These are phyloP conservation scores for Candida sithepensis DNA, from an alignment of 805 yeast species.

Conservation along the genomic window DNA sequence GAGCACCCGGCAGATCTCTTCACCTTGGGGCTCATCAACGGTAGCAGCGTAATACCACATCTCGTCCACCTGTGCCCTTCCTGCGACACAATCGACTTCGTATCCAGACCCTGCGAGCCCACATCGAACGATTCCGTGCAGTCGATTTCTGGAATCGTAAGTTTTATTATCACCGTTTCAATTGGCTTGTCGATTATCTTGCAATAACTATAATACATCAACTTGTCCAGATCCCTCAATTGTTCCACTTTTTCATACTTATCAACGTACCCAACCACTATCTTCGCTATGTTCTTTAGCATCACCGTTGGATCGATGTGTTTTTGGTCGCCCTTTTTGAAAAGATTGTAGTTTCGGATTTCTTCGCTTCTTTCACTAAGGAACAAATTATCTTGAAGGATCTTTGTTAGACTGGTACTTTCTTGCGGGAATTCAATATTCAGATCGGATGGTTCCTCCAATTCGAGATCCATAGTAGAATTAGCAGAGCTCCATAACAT, in stretches of 20 bases:
- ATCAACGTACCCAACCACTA: conserved; percentile 11
- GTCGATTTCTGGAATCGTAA: conserved; percentile 12
- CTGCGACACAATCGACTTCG: conserved; percentile 16
- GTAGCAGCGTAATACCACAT: conserved; percentile 36
- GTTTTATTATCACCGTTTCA: not conserved
- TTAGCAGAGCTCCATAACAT: not conserved
- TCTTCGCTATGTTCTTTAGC: conserved; percentile 8
- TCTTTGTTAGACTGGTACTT: not conserved
- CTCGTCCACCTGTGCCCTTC: conserved; percentile 35
- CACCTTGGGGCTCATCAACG: conserved; percentile 32
- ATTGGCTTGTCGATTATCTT: conserved; percentile 2
- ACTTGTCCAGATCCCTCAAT: conserved; percentile 8
- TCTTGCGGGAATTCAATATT: conserved; percentile 1
- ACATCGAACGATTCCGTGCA: conserved; percentile 11
- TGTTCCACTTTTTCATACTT: not conserved
- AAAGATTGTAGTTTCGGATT: conserved; percentile 7
- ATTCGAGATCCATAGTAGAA: not conserved
- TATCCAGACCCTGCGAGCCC: not conserved
- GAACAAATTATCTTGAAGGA: conserved; percentile 7
- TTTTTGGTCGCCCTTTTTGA: not conserved
- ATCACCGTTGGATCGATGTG: not conserved
- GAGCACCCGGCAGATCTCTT: conserved; percentile 35
- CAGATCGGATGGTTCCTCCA: not conserved
- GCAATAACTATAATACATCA: conserved; percentile 12
- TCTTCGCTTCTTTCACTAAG: conserved; percentile 9